Base-by-base conservation (phyloP, 208 protist genomes). In the Leptomonas seymouri region DNA sequence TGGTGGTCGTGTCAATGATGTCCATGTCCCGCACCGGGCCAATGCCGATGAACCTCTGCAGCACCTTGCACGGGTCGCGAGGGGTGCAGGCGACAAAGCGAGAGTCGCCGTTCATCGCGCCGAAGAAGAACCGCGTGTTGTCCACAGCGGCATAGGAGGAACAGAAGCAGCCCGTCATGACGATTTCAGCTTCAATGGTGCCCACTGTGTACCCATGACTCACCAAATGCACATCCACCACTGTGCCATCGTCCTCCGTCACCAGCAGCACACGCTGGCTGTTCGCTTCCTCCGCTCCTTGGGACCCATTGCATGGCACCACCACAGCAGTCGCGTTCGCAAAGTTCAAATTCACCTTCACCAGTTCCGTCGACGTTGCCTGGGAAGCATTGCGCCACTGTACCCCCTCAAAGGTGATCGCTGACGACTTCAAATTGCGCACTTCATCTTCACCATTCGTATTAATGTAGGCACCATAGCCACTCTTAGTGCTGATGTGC, bases 391-490 rank as follows among this genome's bases (percentile, higher is more conserved):
- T 80, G 46, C 65, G 54, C 89, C 91, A 96, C 67, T 73, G 59
- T 12, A 81, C 51, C 11, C 75, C 53, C 30, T 80, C 77, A 71
- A 75, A 91, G 1, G 68, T 75, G 11, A 89, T 59, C 12, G 89
- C 76, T 0, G 76, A 71, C 0, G 83, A 85, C 42, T 85, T 81
- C 15, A 72, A 36, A 44, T 74, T 81, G 50, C 77, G 73, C 59
- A 74, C 79, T 76, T 95, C 87, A 41, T 97, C 92, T 55, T 81
- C 74, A 3, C 89, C 92, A 49, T 69, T 78, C 7, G 76, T 61
- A 67, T 97, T 97, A 53, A 93, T 61, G 67, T 86, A 91, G 20
- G 74, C 84, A n/a, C 87, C 88, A 60, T 81, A 95, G 63, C 82
- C 86, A 50, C 83, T 79, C 59, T 90, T 93, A 31, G 85, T 90